These are phyloP conservation scores for Candida sonorensis DNA, from an alignment of 805 yeast genomes.

Conservation along the genomic window DNA sequence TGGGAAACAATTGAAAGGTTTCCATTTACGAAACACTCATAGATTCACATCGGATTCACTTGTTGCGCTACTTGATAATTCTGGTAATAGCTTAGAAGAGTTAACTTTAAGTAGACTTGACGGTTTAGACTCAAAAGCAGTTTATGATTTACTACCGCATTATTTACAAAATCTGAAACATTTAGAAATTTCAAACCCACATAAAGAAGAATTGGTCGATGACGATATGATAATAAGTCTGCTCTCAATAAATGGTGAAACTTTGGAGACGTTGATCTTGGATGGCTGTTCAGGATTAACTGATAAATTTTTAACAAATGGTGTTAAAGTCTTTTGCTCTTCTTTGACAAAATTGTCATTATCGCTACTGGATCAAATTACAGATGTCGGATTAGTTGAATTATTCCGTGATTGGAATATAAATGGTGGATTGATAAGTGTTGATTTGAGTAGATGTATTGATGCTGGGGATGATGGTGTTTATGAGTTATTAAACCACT, in stretches of 20 bases:
- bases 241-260: slow-evolving; percentile 54
- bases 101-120: slow-evolving; percentile 66
- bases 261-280: slow-evolving; percentile 49
- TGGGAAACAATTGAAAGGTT: slow-evolving; percentile 46
- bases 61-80: slow-evolving; percentile 50
- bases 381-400: slow-evolving; percentile 57
- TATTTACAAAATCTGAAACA: slow-evolving; percentile 46
- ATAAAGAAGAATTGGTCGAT: slow-evolving; percentile 53
- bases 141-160: slow-evolving; percentile 61
- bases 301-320: slow-evolving; percentile 52
- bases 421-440: slow-evolving; percentile 52
- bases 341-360: slow-evolving; percentile 54
- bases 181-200: slow-evolving; percentile 65
- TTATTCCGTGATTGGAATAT: slow-evolving; percentile 53
- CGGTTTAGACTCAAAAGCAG: slow-evolving; percentile 52
- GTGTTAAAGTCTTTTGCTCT: slow-evolving; percentile 51
- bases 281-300: slow-evolving; percentile 74
- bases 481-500: slow-evolving; percentile 53
- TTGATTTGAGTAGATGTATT: slow-evolving; percentile 60
- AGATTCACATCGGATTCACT: slow-evolving; percentile 67
- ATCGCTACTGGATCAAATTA: slow-evolving; percentile 51
- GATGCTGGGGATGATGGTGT: slow-evolving; percentile 59
- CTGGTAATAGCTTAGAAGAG: slow-evolving; percentile 48
- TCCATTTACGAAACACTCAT: slow-evolving; percentile 77
- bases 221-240: slow-evolving; percentile 63